Evolutionary conservation across 495 filamentous ascomycete genomes (phyloP), one percentile per base, ranked within the genome.

Genomic region (Penicillium turbatum): DNA sequence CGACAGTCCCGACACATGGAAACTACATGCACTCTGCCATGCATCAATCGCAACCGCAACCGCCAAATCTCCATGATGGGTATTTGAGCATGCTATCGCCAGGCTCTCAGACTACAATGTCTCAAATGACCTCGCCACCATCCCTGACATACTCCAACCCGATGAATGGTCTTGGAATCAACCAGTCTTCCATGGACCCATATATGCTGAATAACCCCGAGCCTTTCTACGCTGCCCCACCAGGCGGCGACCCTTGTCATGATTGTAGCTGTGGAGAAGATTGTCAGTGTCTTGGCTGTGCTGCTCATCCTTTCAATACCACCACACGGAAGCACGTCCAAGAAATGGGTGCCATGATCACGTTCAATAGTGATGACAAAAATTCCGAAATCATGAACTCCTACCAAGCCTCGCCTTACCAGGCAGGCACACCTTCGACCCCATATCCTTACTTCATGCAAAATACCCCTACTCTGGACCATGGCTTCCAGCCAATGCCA

Each of bases 271-370:
- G 90, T 64, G 82, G 90, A 55, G 73, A 85, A 43, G 72, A 73
- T 0, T 91, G 87, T 58, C 71, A 85, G 52, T 91, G 87, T 57
- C 59, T 88, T 21, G 85, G 82, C 17, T 91, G 87, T 60, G 67
- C 80, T 19, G 74, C 78, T 34, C 87, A 91, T 61, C 87, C 87
- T 5, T 89, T 82, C 64, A 91, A 91, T 61, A 70, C 79, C 17
- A 78, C 81, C n/a, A 88, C 84, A n/a, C 72, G 74, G 35, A 73
- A 85, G 39, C 86, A 85, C 61, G 81, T 89, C 7, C 72, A 74
- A 52, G 72, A 77, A 46, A 74, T 81, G 68, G 66, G 72, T 38
- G 60, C 67, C 11, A 55, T 80, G 49, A 70, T 80, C 49, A 64
- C 67, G n/a, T 56, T 71, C 26, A 61, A 69, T 21, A 67, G 64